Evolutionary conservation across 106 monocot species (phyloP).

Genomic region (Iris macrosiphon): DNA sequence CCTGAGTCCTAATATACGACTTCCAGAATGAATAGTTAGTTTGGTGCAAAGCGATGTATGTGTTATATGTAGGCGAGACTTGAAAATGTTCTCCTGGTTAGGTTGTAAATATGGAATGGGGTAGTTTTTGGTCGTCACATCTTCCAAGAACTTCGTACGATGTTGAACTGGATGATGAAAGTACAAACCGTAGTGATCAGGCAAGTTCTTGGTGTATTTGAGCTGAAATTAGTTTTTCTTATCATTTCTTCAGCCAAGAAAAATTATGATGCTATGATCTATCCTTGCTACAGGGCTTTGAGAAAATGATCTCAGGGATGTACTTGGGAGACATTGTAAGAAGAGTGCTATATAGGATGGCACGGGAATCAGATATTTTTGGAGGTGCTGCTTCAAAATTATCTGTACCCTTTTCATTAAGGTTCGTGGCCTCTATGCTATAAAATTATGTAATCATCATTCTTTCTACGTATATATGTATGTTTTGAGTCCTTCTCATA

Average conservation of each 20-base stretch:
- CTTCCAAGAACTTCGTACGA: constrained; percentile 90
- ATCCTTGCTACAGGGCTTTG: constrained; percentile 67
- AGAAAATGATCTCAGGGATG: constrained; percentile 99
- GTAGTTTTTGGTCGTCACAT: constrained; percentile 98
- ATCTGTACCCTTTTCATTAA: constrained; percentile 53
- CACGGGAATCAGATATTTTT: constrained; percentile 71
- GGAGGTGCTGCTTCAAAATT: constrained; percentile 48
- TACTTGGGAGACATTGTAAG: constrained; percentile 90
- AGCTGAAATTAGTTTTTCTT: neutral
- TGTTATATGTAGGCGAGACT: no score
- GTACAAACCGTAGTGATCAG: constrained; percentile 77
- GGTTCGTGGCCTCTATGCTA: constrained; percentile 29
- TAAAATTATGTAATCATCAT: neutral
- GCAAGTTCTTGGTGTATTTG: constrained; percentile 22
- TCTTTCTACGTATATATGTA: neutral
- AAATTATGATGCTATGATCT: neutral
- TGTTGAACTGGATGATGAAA: constrained; percentile 73
- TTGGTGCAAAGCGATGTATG: neutral
- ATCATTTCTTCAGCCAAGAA: neutral
- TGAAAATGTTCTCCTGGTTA: constrained; percentile 18
- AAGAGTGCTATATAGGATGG: constrained; percentile 68
- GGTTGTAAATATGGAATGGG: constrained; percentile 99
- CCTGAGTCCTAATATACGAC: neutral
- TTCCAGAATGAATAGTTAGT: neutral
- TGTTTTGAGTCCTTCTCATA: neutral